phyloP scores from a whole-genome alignment of 129 eudicot species.

The Logfia minima region DNA sequence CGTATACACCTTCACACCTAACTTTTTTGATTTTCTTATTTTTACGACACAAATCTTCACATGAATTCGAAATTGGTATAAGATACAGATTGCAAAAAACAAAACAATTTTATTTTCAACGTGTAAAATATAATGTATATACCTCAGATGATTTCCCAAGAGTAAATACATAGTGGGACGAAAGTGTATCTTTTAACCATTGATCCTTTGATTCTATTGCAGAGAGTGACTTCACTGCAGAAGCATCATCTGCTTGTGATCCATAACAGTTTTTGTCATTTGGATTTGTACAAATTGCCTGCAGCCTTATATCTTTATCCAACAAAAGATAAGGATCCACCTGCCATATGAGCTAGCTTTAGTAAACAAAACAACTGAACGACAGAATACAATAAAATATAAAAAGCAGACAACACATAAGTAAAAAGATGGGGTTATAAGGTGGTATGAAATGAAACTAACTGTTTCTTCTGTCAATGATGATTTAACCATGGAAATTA shows the following conservation, averaged over 20 bases:
- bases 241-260: slow-evolving; percentile 52
- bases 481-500: slow-evolving; percentile 57
- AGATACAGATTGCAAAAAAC: too few species aligned
- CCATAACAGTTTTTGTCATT: slow-evolving; percentile 37
- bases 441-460: slow-evolving; percentile 30
- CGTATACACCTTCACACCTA: too few species aligned
- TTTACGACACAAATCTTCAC: too few species aligned
- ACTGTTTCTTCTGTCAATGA: slow-evolving; percentile 67
- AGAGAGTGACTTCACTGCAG: slow-evolving; percentile 50
- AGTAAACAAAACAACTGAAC: background rate
- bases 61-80: too few species aligned
- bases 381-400: background rate
- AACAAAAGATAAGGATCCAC: slow-evolving; percentile 72
- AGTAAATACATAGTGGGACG: slow-evolving; percentile 42
- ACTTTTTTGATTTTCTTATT: too few species aligned
- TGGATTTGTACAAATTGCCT: slow-evolving; percentile 34
- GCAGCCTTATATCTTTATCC: slow-evolving; percentile 63
- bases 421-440: slow-evolving; percentile 5
- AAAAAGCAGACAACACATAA: background rate
- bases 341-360: slow-evolving; percentile 35
- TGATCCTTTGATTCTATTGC: slow-evolving; percentile 39
- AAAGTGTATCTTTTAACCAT: slow-evolving; percentile 47
- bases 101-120: too few species aligned
- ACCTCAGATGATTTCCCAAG: slow-evolving; percentile 58
- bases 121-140: slow-evolving; percentile 5